A percentile compares a stretch with the other conserved stretches of the same genome.
Evolutionary conservation across 108 stramenopile genomes (phyloP).

Genomic region (Thalassiosira profunda): DNA sequence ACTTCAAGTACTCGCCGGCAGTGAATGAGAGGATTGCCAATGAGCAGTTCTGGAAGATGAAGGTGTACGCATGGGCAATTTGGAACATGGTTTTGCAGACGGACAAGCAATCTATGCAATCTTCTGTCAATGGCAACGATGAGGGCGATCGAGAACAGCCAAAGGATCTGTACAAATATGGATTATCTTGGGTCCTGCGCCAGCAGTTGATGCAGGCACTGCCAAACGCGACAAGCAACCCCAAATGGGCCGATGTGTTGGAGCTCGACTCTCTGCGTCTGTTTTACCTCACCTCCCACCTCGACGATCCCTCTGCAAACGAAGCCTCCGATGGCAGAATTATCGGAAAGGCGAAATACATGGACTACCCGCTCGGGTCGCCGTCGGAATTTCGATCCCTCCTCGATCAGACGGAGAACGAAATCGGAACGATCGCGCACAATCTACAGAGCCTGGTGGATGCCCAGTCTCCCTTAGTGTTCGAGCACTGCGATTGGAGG

Average conservation of each 20-base stretch:
- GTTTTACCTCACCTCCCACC: conserved; percentile 70
- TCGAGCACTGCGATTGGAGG: conserved; percentile 75
- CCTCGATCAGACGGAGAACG: conserved; percentile 57
- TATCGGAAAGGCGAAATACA: conserved; percentile 56
- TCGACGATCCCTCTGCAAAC: conserved; percentile 27
- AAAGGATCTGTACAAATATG: conserved; percentile 25
- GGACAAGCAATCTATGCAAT: conserved; percentile 5
- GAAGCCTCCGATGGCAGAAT: not conserved
- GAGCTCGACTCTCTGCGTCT: conserved; percentile 69
- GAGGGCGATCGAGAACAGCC: not conserved
- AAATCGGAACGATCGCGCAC: conserved; percentile 55
- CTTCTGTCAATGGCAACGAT: too few species aligned
- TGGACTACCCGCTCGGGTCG: conserved; percentile 71
- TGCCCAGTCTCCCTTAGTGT: conserved; percentile 69
- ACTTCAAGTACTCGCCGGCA: conserved; percentile 75
- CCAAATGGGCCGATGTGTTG: conserved; percentile 37
- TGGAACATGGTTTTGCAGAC: conserved; percentile 59
- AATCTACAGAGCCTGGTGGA: conserved; percentile 64
- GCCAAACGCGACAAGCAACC: conserved; percentile 2
- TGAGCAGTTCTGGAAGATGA: conserved; percentile 87
- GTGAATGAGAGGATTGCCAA: conserved; percentile 78
- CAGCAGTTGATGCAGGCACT: conserved; percentile 29
- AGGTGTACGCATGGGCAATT: conserved; percentile 83
- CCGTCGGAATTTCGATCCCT: conserved; percentile 39
- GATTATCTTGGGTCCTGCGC: conserved; percentile 36